These are phyloP conservation scores for Aaosphaeria pasadenensis DNA, from an alignment of 2,329 filamentous ascomycete species.

Conservation along the genomic window DNA sequence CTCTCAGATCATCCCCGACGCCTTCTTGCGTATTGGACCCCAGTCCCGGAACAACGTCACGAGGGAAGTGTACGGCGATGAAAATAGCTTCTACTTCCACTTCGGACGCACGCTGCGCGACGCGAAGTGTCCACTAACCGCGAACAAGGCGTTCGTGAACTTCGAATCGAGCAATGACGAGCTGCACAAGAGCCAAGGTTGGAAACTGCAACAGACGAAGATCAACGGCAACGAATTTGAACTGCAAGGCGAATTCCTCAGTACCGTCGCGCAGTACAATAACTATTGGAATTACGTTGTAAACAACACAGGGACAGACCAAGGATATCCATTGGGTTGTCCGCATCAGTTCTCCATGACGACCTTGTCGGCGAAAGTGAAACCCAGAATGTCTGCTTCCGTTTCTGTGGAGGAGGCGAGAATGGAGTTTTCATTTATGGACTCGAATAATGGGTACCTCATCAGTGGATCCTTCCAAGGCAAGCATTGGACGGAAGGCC, in stretches of 20 bases:
- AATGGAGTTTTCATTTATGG: background rate
- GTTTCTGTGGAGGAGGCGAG: background rate
- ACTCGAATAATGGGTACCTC: background rate
- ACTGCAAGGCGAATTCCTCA: conserved; percentile 3
- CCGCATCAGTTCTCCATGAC: background rate
- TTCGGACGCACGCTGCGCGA: conserved; percentile 4
- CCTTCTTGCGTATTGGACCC: conserved; percentile 1
- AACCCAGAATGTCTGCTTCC: background rate
- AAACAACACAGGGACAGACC: conserved; percentile 5
- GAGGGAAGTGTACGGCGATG: background rate
- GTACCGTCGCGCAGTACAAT: conserved; percentile 1
- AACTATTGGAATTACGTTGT: conserved; percentile 9
- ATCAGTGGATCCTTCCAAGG: conserved; percentile 4
- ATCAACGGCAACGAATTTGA: conserved; percentile 2
- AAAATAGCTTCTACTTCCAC: conserved; percentile 6
- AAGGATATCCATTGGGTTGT: background rate
- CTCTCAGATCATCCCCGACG: conserved; percentile 1
- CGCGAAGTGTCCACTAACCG: conserved; percentile 3
- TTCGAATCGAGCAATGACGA: conserved; percentile 9
- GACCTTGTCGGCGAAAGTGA: background rate
- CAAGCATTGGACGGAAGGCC: conserved; percentile 4
- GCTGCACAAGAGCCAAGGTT: conserved; percentile 1
- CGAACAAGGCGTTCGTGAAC: conserved; percentile 7
- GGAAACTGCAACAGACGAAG: conserved; percentile 4
- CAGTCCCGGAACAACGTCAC: background rate